These are phyloP conservation scores for Aureobasidium pullulans DNA, from an alignment of 2,329 filamentous ascomycete species.

Conservation along the genomic window DNA sequence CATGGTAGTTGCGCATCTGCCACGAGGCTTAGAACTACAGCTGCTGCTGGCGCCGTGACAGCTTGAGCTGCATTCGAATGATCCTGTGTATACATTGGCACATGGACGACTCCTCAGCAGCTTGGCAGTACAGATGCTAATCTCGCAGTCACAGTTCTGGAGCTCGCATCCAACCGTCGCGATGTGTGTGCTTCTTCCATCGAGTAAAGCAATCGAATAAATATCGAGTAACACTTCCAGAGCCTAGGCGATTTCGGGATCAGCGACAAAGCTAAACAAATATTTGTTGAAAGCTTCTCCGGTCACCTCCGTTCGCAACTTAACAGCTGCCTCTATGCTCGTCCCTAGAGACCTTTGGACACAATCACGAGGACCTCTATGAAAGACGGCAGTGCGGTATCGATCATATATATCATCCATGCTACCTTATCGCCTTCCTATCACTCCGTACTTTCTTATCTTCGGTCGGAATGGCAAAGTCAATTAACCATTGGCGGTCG, in stretches of 20 bases:
- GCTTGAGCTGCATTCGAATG: no score
- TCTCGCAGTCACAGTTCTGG: not conserved
- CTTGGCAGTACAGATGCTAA: no score
- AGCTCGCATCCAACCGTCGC: not conserved
- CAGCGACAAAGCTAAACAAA: conserved; percentile 2
- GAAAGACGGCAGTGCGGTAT: no score
- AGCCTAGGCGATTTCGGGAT: not conserved
- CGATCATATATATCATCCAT: not conserved
- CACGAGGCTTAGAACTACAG: no score
- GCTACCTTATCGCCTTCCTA: not conserved
- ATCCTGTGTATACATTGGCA: no score
- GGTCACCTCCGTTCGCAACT: not conserved
- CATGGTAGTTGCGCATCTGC: no score
- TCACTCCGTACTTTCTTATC: not conserved
- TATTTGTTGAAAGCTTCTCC: not conserved
- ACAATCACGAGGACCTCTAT: not conserved
- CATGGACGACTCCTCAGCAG: no score
- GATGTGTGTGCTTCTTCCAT: not conserved
- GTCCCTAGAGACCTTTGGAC: not conserved
- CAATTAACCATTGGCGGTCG: conserved; percentile 1
- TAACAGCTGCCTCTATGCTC: not conserved
- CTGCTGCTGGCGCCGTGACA: no score
- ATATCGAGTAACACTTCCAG: conserved; percentile 1
- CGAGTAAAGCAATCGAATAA: conserved; percentile 11
- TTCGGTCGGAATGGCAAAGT: not conserved